Evolutionary conservation across 1,284 basidiomycete genomes (phyloP).

Genomic region (Anthracocystis panici-leucophaei): DNA sequence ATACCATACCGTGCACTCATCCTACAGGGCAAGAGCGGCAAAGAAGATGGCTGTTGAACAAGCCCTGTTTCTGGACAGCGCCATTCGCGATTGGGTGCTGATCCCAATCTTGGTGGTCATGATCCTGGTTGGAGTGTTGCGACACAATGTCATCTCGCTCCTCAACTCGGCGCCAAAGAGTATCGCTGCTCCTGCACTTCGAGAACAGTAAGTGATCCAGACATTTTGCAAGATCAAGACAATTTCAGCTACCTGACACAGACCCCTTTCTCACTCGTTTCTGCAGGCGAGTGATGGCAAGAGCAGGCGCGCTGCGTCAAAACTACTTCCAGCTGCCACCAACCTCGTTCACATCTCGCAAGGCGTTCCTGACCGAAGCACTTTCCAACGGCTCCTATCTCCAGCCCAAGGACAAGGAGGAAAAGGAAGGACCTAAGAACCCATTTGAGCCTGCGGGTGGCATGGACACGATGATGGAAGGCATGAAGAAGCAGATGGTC

Average conservation of each 20-base stretch:
- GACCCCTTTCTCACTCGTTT: neutral
- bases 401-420: conserved; percentile 54
- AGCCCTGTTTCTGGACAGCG: conserved; percentile 58
- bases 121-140: conserved; percentile 92
- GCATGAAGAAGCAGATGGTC: conserved; percentile 98
- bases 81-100: conserved; percentile 76
- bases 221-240: no score
- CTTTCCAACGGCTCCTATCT: conserved; percentile 63
- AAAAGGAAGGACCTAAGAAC: conserved; percentile 71
- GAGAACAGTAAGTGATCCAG: conserved; percentile 87
- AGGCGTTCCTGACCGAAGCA: conserved; percentile 54
- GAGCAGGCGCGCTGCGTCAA: conserved; percentile 53
- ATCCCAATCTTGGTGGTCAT: conserved; percentile 98
- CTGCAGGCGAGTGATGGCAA: conserved; percentile 58
- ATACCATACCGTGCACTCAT: neutral
- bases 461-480: conserved; percentile 99
- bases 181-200: conserved; percentile 79
- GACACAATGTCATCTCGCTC: conserved; percentile 91
- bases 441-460: conserved; percentile 85
- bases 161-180: conserved; percentile 88
- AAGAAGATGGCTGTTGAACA: conserved; percentile 47
- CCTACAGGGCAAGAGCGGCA: neutral
- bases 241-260: neutral
- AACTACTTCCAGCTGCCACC: conserved; percentile 63
- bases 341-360: conserved; percentile 51